Conservation (phyloP, 139 green algal species). For the Chlamydomonas asymmetrica region DNA sequence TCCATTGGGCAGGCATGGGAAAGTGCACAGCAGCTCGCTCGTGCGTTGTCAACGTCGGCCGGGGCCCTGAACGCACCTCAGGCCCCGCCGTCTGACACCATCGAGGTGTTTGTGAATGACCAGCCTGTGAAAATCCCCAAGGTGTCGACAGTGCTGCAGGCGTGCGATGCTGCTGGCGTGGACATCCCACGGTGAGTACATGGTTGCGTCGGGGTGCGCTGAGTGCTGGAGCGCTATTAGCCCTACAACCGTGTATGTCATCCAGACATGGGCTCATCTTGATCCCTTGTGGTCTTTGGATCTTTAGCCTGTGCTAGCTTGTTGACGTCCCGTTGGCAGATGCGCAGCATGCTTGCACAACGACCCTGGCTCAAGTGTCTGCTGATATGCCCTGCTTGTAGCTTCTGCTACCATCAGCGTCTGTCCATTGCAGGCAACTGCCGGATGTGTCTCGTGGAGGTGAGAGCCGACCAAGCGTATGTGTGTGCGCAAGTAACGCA, state of each 20-base stretch:
- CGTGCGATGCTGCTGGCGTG: slow-evolving; percentile 93
- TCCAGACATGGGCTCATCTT: no score
- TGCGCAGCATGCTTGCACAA: not conserved
- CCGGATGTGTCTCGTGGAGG: slow-evolving; percentile 98
- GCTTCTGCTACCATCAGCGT: slow-evolving; percentile 98
- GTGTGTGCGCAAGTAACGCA: no score
- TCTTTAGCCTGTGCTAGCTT: not conserved
- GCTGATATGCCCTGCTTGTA: slow-evolving; percentile 26
- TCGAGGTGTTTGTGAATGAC: slow-evolving; percentile 92
- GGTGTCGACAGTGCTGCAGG: slow-evolving; percentile 87
- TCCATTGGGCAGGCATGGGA: slow-evolving; percentile 24
- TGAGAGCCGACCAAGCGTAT: slow-evolving; percentile 31
- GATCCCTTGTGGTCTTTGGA: not conserved
- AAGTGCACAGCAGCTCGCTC: slow-evolving; percentile 20
- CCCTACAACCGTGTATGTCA: no score
- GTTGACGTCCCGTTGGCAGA: not conserved
- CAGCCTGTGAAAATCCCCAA: slow-evolving; percentile 83
- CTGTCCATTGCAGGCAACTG: slow-evolving; percentile 99
- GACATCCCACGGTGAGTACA: slow-evolving; percentile 88
- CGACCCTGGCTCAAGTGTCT: not conserved
- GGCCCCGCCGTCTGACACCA: slow-evolving; percentile 42
- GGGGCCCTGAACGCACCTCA: slow-evolving; percentile 1
- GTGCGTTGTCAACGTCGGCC: slow-evolving; percentile 18
- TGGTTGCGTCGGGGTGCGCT: no score
- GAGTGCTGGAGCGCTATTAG: no score